Evolutionary conservation across 2,329 filamentous ascomycete species (phyloP).

Genomic region (Fonsecaea multimorphosa): DNA sequence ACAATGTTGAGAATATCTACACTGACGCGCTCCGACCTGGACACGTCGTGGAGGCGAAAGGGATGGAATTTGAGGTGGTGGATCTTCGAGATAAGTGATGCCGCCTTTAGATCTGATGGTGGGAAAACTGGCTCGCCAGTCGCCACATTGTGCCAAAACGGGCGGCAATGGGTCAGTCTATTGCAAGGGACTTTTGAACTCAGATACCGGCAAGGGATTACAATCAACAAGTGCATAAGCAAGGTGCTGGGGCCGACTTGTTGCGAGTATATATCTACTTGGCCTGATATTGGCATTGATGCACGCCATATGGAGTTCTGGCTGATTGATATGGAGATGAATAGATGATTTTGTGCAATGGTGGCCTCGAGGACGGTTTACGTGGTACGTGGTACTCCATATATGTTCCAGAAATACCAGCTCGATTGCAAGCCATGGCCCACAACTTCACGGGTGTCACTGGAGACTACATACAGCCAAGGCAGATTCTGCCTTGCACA

Average conservation of each 20-base stretch:
- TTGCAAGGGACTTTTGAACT: not conserved
- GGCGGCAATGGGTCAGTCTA: constrained; percentile 19
- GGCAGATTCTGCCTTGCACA: constrained; percentile 4
- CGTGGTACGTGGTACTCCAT: not conserved
- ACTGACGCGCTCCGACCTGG: constrained; percentile 74
- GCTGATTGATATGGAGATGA: not conserved
- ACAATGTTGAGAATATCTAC: constrained; percentile 74
- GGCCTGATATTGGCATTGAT: not conserved
- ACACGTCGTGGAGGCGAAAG: constrained; percentile 72
- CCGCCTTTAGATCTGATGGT: constrained; percentile 2
- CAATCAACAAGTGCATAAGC: not conserved
- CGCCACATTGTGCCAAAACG: constrained; percentile 1
- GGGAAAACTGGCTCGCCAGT: not conserved
- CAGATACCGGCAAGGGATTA: not conserved
- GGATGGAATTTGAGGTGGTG: constrained; percentile 70
- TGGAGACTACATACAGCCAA: not conserved
- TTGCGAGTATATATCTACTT: not conserved
- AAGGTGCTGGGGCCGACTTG: constrained; percentile 8
- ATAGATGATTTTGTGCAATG: not conserved
- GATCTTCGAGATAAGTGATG: constrained; percentile 58
- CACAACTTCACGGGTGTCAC: not conserved
- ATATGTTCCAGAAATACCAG: constrained; percentile 5
- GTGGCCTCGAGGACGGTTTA: not conserved
- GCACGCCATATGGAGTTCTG: not conserved
- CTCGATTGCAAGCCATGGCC: not conserved